Conservation (phyloP, 1,284 basidiomycete genomes). For the Cutaneotrichosporon cutaneum region DNA sequence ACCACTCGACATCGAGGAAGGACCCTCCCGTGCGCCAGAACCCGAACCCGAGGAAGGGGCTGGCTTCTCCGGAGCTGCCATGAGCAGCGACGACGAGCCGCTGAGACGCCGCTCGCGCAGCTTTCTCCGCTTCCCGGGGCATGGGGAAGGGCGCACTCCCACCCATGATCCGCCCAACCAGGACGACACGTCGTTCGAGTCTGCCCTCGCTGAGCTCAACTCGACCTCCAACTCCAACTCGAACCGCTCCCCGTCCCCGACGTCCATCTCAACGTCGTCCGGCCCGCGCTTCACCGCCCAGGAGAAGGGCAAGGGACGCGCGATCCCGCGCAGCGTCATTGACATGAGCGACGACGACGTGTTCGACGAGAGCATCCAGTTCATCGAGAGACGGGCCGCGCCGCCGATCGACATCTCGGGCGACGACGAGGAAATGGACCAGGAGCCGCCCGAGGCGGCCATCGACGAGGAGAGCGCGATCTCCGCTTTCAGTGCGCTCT, state of each 20-base stretch:
- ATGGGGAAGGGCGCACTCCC: neutral
- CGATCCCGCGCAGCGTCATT: conserved; percentile 7
- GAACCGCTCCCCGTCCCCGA: conserved; percentile 4
- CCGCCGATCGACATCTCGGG: conserved; percentile 5
- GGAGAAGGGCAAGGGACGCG: conserved; percentile 31
- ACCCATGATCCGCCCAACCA: neutral
- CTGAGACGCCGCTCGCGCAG: neutral
- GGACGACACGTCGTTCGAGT: neutral
- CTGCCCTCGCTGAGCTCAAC: neutral
- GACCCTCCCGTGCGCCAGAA: neutral
- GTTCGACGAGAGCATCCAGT: conserved; percentile 21
- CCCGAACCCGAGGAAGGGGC: neutral
- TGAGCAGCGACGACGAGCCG: neutral
- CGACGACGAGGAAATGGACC: conserved; percentile 3
- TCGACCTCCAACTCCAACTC: neutral
- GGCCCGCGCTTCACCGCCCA: conserved; percentile 28
- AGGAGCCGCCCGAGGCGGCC: conserved; percentile 8
- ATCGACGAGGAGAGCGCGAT: conserved; percentile 19
- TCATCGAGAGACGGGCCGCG: conserved; percentile 7
- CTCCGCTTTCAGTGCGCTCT: conserved; percentile 22
- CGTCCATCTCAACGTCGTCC: neutral
- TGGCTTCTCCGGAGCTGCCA: neutral
- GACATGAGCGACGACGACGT: conserved; percentile 14
- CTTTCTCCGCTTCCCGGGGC: neutral
- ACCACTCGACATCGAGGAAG: too few relatives aligned